A percentile compares a stretch with the other conserved stretches of the same genome.
Evolutionary conservation across 2,329 filamentous ascomycete species (phyloP).

Genomic region (Cordyceps cateniannulata): DNA sequence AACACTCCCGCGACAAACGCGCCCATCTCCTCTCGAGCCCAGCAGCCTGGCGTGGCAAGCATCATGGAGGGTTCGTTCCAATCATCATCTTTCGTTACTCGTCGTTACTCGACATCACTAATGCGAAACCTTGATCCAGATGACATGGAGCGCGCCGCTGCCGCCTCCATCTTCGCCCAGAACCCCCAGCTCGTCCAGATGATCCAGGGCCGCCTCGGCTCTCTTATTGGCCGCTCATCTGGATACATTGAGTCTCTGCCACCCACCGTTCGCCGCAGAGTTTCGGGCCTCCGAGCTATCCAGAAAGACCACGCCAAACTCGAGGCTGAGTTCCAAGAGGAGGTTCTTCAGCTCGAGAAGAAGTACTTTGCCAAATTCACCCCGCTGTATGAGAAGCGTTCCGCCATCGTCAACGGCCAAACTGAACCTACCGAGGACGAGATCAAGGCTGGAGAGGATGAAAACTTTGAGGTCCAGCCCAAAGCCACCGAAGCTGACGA

Average conservation of each 20-base stretch:
- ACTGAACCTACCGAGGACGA: constrained; percentile 82
- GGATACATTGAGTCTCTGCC: constrained; percentile 98
- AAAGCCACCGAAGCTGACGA: constrained; percentile 63
- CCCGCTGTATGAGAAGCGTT: constrained; percentile 91
- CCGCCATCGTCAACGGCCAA: constrained; percentile 83
- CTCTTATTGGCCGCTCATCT: constrained; percentile 88
- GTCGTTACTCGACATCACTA: constrained; percentile 16
- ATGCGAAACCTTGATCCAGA: constrained; percentile 49
- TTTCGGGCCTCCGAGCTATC: constrained; percentile 92
- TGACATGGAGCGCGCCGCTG: constrained; percentile 79
- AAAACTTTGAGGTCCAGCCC: constrained; percentile 68
- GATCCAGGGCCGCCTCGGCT: constrained; percentile 94
- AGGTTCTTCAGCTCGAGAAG: constrained; percentile 96
- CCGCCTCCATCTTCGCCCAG: constrained; percentile 88
- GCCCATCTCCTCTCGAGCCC: constrained; percentile 94
- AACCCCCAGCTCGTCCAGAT: constrained; percentile 93
- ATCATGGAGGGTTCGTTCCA: constrained; percentile 85
- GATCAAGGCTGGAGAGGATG: constrained; percentile 77
- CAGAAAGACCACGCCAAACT: constrained; percentile 99
- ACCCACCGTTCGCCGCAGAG: constrained; percentile 79
- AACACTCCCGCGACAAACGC: constrained; percentile 95
- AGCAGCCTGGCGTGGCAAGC: constrained; percentile 87
- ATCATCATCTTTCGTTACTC: constrained; percentile 8
- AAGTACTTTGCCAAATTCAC: constrained; percentile 99
- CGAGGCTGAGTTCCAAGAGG: constrained; percentile 97